Evolutionary conservation across 352 stramenopile species (phyloP).

Genomic region (Phytophthora foliorum): DNA sequence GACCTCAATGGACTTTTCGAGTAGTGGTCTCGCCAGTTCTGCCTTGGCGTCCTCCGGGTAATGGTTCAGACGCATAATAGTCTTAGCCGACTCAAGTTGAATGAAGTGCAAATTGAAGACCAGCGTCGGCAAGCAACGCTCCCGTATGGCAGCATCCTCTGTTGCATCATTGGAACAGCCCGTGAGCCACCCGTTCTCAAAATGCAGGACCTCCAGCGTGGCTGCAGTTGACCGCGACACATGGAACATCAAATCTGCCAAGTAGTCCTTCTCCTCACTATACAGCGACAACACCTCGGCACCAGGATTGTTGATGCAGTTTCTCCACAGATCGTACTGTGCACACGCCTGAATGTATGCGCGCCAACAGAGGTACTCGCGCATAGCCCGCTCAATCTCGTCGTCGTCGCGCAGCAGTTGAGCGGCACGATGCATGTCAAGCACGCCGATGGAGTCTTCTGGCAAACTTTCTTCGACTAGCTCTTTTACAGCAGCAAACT

Average conservation of each 20-base stretch:
- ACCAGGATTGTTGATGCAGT: constrained; percentile 49
- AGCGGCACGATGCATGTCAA: constrained; percentile 59
- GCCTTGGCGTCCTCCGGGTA: constrained; percentile 68
- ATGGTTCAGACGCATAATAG: constrained; percentile 72
- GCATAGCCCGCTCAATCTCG: constrained; percentile 66
- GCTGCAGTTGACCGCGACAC: constrained; percentile 58
- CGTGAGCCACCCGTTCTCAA: constrained; percentile 82
- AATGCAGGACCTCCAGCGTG: constrained; percentile 81
- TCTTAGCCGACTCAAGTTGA: constrained; percentile 79
- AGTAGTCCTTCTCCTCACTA: constrained; percentile 81
- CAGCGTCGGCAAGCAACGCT: constrained; percentile 71
- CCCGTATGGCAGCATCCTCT: constrained; percentile 55
- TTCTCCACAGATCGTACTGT: constrained; percentile 81
- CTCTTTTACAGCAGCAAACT: constrained; percentile 68
- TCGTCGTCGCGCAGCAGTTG: constrained; percentile 52
- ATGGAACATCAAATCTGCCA: constrained; percentile 83
- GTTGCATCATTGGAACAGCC: constrained; percentile 55
- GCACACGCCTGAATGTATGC: constrained; percentile 71
- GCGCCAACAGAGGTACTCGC: constrained; percentile 79
- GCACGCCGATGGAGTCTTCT: constrained; percentile 73
- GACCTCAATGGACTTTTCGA: constrained; percentile 82
- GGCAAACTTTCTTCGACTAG: constrained; percentile 69
- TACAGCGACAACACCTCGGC: constrained; percentile 53
- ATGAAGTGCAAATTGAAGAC: constrained; percentile 85
- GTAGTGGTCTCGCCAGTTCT: constrained; percentile 63